These are phyloP conservation scores for Theileria parva DNA, from an alignment of 169 alveolate genomes.

Conservation along the genomic window DNA sequence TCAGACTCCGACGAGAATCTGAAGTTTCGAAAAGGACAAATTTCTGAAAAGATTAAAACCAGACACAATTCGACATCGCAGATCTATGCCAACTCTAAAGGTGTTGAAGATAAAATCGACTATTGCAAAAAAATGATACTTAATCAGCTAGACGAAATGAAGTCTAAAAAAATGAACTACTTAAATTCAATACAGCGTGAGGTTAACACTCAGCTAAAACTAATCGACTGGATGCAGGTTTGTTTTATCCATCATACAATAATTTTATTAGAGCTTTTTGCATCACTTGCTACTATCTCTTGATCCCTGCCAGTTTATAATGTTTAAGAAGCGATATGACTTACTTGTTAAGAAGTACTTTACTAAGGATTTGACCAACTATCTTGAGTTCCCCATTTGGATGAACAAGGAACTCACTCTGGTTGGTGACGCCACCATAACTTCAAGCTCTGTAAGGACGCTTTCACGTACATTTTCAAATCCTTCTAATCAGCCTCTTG, in stretches of 20 bases:
- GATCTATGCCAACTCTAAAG: constrained; percentile 79
- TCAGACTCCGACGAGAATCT: constrained; percentile 79
- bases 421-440: constrained; percentile 42
- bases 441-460: constrained; percentile 14
- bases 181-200: constrained; percentile 82
- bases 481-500: neutral
- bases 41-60: constrained; percentile 71
- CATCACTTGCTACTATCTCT: constrained; percentile 54
- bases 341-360: constrained; percentile 43
- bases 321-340: constrained; percentile 42
- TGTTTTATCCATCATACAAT: constrained; percentile 36
- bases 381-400: constrained; percentile 56
- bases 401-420: constrained; percentile 49
- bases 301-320: constrained; percentile 57
- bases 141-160: constrained; percentile 73
- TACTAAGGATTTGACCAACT: constrained; percentile 37
- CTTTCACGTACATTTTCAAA: neutral
- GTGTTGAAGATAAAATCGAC: constrained; percentile 80
- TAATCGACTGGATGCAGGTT: constrained; percentile 87
- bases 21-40: constrained; percentile 67
- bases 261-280: constrained; percentile 29
- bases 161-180: constrained; percentile 74
- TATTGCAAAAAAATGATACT: constrained; percentile 72
- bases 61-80: constrained; percentile 80
- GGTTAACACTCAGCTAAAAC: constrained; percentile 76